Conservation (phyloP, 1,284 basidiomycete genomes). For the Phlebopus sp. region DNA sequence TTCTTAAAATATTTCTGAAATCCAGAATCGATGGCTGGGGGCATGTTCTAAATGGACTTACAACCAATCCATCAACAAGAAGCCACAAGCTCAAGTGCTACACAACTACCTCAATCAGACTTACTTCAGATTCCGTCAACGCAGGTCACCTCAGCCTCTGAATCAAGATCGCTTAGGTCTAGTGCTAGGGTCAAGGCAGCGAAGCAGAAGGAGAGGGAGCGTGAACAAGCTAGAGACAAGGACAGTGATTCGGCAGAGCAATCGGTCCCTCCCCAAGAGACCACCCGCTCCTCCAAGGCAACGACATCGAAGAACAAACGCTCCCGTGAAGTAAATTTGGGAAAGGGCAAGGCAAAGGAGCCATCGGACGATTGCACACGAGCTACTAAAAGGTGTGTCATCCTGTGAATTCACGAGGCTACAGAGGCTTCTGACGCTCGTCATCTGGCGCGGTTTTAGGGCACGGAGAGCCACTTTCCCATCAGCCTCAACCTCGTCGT, state of each 20-base stretch:
- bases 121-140: conserved; percentile 34
- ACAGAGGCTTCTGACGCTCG: conserved; percentile 19
- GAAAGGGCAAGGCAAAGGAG: conserved; percentile 67
- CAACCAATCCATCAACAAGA: conserved; percentile 63
- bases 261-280: conserved; percentile 36
- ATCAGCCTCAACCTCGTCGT: conserved; percentile 39
- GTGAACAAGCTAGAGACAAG: conserved; percentile 40
- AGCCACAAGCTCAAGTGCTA: conserved; percentile 60
- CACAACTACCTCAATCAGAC: conserved; percentile 39
- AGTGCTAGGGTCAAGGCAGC: conserved; percentile 77
- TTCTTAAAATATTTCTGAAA: conserved; percentile 17
- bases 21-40: conserved; percentile 74
- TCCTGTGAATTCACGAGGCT: conserved; percentile 20
- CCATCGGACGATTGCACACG: conserved; percentile 47
- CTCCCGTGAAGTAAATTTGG: conserved; percentile 45
- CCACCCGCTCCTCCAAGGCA: conserved; percentile 42
- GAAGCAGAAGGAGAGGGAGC: conserved; percentile 59
- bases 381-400: conserved; percentile 58
- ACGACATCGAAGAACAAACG: conserved; percentile 49
- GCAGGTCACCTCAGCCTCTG: conserved; percentile 33
- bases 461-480: conserved; percentile 55
- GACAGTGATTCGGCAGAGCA: conserved; percentile 41
- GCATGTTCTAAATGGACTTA: conserved; percentile 84
- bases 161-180: conserved; percentile 58
- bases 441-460: conserved; percentile 37